Evolutionary conservation across 495 filamentous ascomycete species (phyloP).

Genomic region (Neohortaea acidophila): DNA sequence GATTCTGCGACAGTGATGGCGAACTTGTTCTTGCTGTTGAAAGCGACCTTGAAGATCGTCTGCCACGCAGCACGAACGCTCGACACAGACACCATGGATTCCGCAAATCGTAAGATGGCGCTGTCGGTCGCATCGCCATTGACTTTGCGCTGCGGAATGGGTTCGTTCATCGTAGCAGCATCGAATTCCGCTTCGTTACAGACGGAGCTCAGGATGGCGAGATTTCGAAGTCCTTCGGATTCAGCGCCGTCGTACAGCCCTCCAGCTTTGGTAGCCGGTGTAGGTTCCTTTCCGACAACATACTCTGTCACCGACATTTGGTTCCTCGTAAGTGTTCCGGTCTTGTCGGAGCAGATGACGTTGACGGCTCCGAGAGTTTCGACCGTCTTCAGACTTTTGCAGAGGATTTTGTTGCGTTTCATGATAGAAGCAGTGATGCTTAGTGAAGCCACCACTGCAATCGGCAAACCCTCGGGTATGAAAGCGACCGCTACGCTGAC

Average conservation of each 20-base stretch:
- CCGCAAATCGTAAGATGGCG: conserved; percentile 51
- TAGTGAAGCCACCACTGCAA: conserved; percentile 52
- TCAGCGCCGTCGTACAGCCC: conserved; percentile 2
- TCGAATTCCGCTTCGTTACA: conserved; percentile 63
- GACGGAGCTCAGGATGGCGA: conserved; percentile 34
- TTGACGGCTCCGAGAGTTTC: conserved; percentile 55
- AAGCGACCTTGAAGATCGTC: conserved; percentile 49
- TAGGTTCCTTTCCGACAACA: conserved; percentile 28
- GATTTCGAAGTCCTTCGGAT: conserved; percentile 13
- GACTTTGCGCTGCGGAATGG: conserved; percentile 40
- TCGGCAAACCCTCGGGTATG: conserved; percentile 55
- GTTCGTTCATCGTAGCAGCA: conserved; percentile 36
- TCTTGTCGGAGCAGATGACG: conserved; percentile 57
- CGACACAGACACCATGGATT: conserved; percentile 37
- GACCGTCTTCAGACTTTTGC: conserved; percentile 51
- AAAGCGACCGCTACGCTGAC: conserved; percentile 53
- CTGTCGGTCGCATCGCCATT: conserved; percentile 61
- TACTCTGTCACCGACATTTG: conserved; percentile 47
- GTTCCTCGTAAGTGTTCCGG: conserved; percentile 51
- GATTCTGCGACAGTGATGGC: conserved; percentile 36
- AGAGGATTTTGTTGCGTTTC: conserved; percentile 47
- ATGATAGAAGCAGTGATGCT: conserved; percentile 57
- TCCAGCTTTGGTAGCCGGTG: conserved; percentile 5
- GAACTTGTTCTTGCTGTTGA: conserved; percentile 70
- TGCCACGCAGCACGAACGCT: conserved; percentile 38